Conservation (phyloP, 495 filamentous ascomycete species). For the Parathielavia hyrcaniae region DNA sequence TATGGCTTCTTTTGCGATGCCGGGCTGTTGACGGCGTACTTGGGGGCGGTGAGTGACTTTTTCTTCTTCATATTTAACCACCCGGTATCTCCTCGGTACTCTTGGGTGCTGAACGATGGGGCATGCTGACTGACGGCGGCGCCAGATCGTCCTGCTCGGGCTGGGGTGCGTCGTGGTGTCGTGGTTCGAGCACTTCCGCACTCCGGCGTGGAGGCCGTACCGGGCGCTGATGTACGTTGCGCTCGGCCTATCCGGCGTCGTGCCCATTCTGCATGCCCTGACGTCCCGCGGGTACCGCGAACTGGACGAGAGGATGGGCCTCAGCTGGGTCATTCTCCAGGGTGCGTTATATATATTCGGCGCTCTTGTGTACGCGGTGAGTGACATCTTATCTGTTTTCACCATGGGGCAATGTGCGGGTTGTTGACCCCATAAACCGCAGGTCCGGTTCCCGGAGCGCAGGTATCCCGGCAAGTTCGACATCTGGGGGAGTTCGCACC, state of each 20-base stretch:
- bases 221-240: conserved; percentile 86
- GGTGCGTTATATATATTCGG: conserved; percentile 81
- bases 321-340: conserved; percentile 70
- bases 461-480: conserved; percentile 60
- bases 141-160: conserved; percentile 69
- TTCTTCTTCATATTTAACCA: background rate
- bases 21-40: conserved; percentile 58
- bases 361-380: conserved; percentile 69
- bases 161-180: conserved; percentile 68
- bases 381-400: conserved; percentile 1
- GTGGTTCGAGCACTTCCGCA: conserved; percentile 71
- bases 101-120: background rate
- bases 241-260: conserved; percentile 75
- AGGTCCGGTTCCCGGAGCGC: conserved; percentile 57
- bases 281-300: conserved; percentile 44
- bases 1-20: conserved; percentile 75
- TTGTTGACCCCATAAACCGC: background rate
- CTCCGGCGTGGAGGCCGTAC: conserved; percentile 74
- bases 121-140: background rate
- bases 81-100: background rate
- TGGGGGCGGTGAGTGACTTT: conserved; percentile 56
- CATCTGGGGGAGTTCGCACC: conserved; percentile 71
- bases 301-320: conserved; percentile 63
- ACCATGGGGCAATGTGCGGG: background rate
- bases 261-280: conserved; percentile 70